Evolutionary conservation across 2,329 filamentous ascomycete species (phyloP).

Genomic region (Pyrenochaeta sp.): DNA sequence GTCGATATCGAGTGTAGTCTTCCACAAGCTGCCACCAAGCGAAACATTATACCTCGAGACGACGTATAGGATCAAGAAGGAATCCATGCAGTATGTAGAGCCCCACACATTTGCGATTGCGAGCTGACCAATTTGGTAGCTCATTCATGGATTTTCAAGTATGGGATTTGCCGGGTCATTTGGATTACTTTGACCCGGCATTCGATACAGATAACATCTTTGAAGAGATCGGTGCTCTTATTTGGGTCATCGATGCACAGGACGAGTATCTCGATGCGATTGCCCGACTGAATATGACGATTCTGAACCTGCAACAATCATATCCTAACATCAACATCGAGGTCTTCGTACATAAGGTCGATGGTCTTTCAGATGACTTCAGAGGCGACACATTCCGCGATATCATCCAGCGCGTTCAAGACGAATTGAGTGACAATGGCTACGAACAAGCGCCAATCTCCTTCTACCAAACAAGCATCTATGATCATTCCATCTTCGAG

Average conservation of each 20-base stretch:
- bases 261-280: conserved; percentile 97
- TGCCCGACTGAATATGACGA: conserved; percentile 83
- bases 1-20: conserved; percentile 98
- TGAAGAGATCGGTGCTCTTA: conserved; percentile 89
- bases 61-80: conserved; percentile 91
- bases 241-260: conserved; percentile 98
- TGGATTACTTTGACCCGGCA: conserved; percentile 88
- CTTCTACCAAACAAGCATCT: conserved; percentile 97
- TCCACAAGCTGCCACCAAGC: conserved; percentile 94
- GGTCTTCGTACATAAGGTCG: conserved; percentile 98
- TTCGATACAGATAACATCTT: conserved; percentile 96
- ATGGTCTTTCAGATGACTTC: conserved; percentile 96
- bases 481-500: conserved; percentile 98
- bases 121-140: conserved; percentile 56
- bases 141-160: conserved; percentile 99
- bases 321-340: conserved; percentile 97
- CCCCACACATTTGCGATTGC: neutral
- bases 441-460: conserved; percentile 93
- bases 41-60: conserved; percentile 97
- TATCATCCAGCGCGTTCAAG: conserved; percentile 94
- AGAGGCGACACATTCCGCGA: conserved; percentile 95
- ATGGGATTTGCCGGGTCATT: conserved; percentile 95
- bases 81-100: conserved; percentile 84
- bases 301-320: conserved; percentile 84
- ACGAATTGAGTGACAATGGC: conserved; percentile 91